Base-by-base conservation (phyloP, 768 basidiomycete species). In the Lentinula raphanica region DNA sequence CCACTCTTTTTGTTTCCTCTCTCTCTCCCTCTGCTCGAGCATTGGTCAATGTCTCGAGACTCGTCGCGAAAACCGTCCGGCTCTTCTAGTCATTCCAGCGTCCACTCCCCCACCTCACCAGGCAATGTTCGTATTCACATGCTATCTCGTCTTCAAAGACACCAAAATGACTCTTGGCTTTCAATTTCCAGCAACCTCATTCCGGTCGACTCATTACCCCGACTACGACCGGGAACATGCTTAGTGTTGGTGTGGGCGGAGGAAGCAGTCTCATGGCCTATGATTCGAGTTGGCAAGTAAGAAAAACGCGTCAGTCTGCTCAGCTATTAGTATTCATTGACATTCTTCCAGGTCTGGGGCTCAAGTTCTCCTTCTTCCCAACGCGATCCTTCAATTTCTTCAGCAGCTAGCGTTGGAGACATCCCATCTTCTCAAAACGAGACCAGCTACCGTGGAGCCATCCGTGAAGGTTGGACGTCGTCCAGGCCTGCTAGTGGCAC, bases 251-350 rank as follows among this genome's bases (percentile, higher is more conserved):
- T 12, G 77, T 84, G 68, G 70, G 75, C 45, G 71, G 78, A n/a
- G 66, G 76, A 1, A 76, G 68, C 28, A 70, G 76, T 13, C 72
- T 84, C 57, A 84, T 85, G 65, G 68, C 72, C 29, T 74, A 85
- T 56, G 82, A 79, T 68, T 73, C 83, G 50, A 82, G 86, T 44
- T 88, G 87, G 87, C 85, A 87, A 81, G 87, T 82, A 57, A 49
- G 80, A 58, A 11, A 48, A 54, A 53, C 51, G 51, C 51, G 51
- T 53, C 3, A 23, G 28, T 32, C 28, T 58, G 44, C 63, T 32
- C 29, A 12, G 36, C 44, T 29, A 23, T 40, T 13, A 55, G 45
- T 62, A 46, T 56, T 55, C 61, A 23, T 60, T 65, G n/a, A n/a
- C n/a, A n/a, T 39, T 49, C 58, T 59, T 62, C 61, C 64, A 87